Evolutionary conservation across 345 rosid species (phyloP).

Genomic region (Adansonia digitata): DNA sequence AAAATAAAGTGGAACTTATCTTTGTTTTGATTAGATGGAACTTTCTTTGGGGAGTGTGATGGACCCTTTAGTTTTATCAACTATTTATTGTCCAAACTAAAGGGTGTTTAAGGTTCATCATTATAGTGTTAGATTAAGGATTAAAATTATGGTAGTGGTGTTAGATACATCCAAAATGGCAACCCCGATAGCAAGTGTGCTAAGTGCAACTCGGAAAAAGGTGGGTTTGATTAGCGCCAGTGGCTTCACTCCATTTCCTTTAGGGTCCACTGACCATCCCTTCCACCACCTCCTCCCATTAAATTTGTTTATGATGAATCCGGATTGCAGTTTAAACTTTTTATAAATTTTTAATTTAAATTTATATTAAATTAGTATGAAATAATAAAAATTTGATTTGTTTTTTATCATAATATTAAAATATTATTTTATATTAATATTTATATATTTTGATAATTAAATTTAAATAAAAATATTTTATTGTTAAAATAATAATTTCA

Average conservation of each 20-base stretch:
- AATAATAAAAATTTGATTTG: too few relatives aligned
- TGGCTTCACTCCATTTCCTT: neutral
- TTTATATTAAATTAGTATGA: too few relatives aligned
- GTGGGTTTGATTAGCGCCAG: neutral
- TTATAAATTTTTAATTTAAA: too few relatives aligned
- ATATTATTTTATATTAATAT: too few relatives aligned
- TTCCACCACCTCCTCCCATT: too few relatives aligned
- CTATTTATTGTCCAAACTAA: neutral
- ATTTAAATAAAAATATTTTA: too few relatives aligned
- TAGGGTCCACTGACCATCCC: neutral
- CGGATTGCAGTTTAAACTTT: too few relatives aligned
- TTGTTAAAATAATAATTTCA: too few relatives aligned
- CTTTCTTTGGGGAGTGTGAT: neutral
- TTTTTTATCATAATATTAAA: too few relatives aligned
- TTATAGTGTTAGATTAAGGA: constrained; percentile 3
- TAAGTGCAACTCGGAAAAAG: constrained; percentile 16
- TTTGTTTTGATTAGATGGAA: constrained; percentile 1
- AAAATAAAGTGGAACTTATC: neutral
- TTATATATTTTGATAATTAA: too few relatives aligned
- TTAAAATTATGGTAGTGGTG: neutral
- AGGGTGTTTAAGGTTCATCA: constrained; percentile 8
- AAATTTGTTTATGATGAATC: too few relatives aligned
- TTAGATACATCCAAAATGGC: constrained; percentile 10
- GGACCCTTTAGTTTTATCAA: neutral
- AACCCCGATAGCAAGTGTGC: constrained; percentile 16